Percentiles rank a stretch among this genome's conserved stretches.
These are phyloP conservation scores for Mycena epipterygia DNA, from an alignment of 768 basidiomycete species.

Conservation along the genomic window DNA sequence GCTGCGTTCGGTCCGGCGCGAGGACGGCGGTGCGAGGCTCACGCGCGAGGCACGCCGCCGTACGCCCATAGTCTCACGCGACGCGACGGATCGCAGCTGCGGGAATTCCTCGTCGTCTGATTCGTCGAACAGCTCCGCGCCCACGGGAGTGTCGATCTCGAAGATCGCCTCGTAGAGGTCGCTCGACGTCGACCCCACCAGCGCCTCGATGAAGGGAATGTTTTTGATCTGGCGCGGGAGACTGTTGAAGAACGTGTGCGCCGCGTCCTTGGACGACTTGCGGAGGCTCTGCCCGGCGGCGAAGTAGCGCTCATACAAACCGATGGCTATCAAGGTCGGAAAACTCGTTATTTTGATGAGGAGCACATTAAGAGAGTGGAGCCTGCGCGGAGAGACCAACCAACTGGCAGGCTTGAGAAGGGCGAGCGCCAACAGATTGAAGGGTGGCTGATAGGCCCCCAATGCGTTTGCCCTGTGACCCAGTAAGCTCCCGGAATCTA, in stretches of 20 bases:
- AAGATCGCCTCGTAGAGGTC: slow-evolving; percentile 87
- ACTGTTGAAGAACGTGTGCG: slow-evolving; percentile 70
- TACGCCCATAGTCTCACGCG: slow-evolving; percentile 49
- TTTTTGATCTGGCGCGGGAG: slow-evolving; percentile 81
- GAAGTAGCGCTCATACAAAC: slow-evolving; percentile 83
- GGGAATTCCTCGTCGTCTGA: slow-evolving; percentile 61
- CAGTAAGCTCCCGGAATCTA: slow-evolving; percentile 6
- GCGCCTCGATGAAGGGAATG: slow-evolving; percentile 80
- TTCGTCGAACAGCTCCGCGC: slow-evolving; percentile 65
- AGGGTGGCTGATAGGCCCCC: slow-evolving; percentile 93
- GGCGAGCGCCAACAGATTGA: slow-evolving; percentile 85
- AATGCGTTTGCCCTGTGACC: slow-evolving; percentile 82
- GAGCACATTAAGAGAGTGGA: slow-evolving; percentile 91
- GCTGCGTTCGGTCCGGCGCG: slow-evolving; percentile 33
- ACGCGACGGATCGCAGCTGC: slow-evolving; percentile 55
- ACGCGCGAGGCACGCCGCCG: slow-evolving; percentile 39
- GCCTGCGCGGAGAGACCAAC: slow-evolving; percentile 76
- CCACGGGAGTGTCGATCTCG: slow-evolving; percentile 68
- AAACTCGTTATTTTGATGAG: slow-evolving; percentile 88
- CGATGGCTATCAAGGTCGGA: slow-evolving; percentile 82
- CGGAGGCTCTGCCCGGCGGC: slow-evolving; percentile 63
- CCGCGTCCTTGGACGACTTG: slow-evolving; percentile 65
- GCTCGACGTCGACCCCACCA: slow-evolving; percentile 77
- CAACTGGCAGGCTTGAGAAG: slow-evolving; percentile 86
- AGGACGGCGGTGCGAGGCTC: slow-evolving; percentile 36